phyloP scores from a whole-genome alignment of 2,329 filamentous ascomycete genomes.

The Trichoderma endophyticum region DNA sequence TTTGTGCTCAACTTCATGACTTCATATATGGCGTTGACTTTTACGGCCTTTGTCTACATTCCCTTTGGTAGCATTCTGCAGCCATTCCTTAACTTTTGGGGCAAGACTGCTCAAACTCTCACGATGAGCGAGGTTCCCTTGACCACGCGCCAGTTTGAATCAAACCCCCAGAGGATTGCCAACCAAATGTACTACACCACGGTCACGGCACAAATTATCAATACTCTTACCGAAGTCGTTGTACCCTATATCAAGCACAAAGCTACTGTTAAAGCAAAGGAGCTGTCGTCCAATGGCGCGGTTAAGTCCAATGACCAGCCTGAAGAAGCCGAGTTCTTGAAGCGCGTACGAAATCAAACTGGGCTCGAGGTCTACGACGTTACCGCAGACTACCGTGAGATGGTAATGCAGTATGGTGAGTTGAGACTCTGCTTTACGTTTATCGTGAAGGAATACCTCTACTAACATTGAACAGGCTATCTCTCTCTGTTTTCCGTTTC shows the following conservation, averaged over 20 bases:
- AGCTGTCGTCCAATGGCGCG: conserved; percentile 61
- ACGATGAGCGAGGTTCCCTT: conserved; percentile 72
- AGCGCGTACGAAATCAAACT: conserved; percentile 77
- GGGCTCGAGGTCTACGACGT: conserved; percentile 85
- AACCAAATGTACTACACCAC: conserved; percentile 96
- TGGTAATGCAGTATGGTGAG: conserved; percentile 75
- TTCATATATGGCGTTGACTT: conserved; percentile 85
- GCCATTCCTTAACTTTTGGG: conserved; percentile 82
- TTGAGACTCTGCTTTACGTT: not conserved
- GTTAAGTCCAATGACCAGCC: conserved; percentile 59
- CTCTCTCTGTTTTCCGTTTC: conserved; percentile 87
- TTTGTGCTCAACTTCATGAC: conserved; percentile 97
- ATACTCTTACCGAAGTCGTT: conserved; percentile 77
- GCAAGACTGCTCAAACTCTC: conserved; percentile 68
- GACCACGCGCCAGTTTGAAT: conserved; percentile 64
- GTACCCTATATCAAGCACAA: conserved; percentile 82
- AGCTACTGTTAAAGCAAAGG: conserved; percentile 73
- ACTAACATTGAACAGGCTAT: conserved; percentile 58
- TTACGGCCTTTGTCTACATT: conserved; percentile 92
- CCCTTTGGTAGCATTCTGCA: conserved; percentile 83
- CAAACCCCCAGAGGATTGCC: conserved; percentile 78
- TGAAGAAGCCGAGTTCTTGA: conserved; percentile 77
- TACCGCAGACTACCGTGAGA: conserved; percentile 85
- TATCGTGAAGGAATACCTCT: not conserved
- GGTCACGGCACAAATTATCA: conserved; percentile 88